phyloP scores from a whole-genome alignment of 768 basidiomycete genomes.

The Tylopilus intermedius region DNA sequence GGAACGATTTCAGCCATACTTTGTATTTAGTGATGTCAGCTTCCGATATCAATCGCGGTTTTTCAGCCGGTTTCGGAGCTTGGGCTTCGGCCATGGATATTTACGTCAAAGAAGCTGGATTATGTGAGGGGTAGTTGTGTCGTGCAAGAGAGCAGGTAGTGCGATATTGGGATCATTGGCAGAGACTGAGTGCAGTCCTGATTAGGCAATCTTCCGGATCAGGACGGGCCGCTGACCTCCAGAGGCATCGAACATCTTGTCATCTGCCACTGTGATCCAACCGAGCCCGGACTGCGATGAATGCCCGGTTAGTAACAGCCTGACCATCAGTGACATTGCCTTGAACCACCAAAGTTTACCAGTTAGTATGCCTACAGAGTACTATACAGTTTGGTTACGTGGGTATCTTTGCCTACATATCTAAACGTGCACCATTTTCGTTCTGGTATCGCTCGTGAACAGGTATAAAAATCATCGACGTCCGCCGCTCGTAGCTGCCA shows the following conservation, averaged over 20 bases:
- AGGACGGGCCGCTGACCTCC: not conserved
- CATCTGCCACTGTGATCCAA: not conserved
- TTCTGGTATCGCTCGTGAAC: constrained; percentile 17
- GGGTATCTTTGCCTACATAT: constrained; percentile 24
- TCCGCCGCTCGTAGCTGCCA: constrained; percentile 3
- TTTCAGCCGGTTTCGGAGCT: constrained; percentile 42
- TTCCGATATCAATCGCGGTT: constrained; percentile 54
- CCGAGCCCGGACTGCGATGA: no score
- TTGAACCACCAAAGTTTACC: not conserved
- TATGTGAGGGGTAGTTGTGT: constrained; percentile 3
- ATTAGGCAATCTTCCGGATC: constrained; percentile 23
- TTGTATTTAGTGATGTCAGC: constrained; percentile 86
- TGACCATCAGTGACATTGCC: not conserved
- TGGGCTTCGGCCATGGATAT: constrained; percentile 58
- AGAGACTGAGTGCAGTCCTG: constrained; percentile 10
- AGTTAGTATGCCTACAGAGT: constrained; percentile 16
- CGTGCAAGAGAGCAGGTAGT: constrained; percentile 3
- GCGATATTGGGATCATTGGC: not conserved
- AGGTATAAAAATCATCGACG: constrained; percentile 11
- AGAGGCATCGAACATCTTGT: not conserved
- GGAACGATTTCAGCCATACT: constrained; percentile 35
- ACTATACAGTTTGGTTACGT: constrained; percentile 24
- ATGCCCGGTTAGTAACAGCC: not conserved
- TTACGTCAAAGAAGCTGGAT: constrained; percentile 1
- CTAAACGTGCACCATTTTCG: constrained; percentile 16